Evolutionary conservation across 23 red algal species (phyloP).

Genomic region (Cyanidioschyzon merolae): DNA sequence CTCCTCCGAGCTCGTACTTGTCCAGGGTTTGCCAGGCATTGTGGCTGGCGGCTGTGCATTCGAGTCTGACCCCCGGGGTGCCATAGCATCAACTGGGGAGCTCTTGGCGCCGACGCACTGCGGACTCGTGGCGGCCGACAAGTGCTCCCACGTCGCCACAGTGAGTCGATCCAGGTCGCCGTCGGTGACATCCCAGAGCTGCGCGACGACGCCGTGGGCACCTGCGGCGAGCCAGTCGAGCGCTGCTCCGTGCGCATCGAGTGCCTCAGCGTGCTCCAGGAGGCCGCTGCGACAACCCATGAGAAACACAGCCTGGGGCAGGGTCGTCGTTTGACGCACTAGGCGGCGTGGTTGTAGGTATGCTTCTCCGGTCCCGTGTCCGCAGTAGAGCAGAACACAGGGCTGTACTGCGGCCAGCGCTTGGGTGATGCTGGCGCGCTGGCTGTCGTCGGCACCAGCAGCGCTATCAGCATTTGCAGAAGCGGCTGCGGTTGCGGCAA

Average conservation of each 20-base stretch:
- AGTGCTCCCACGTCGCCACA: conserved; percentile 28
- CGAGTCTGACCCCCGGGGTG: neutral
- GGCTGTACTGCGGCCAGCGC: conserved; percentile 12
- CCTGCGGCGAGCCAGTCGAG: conserved; percentile 42
- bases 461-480: too few relatives aligned
- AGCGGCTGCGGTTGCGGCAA: too few relatives aligned
- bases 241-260: conserved; percentile 37
- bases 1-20: neutral
- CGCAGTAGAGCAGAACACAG: conserved; percentile 68
- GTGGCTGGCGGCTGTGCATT: neutral
- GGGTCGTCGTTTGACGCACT: neutral
- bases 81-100: neutral
- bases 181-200: conserved; percentile 90
- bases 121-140: conserved; percentile 6
- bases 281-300: conserved; percentile 64
- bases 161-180: conserved; percentile 83
- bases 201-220: conserved; percentile 52
- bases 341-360: conserved; percentile 32
- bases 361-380: conserved; percentile 67
- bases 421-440: too few relatives aligned
- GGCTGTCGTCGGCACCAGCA: conserved; percentile 7
- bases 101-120: too few relatives aligned
- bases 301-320: conserved; percentile 35
- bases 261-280: conserved; percentile 19
- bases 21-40: neutral